A percentile compares a stretch with the other conserved stretches of the same genome.
These are phyloP conservation scores for Bromus sterilis DNA, from an alignment of 176 grass and related monocot genomes.

Conservation along the genomic window DNA sequence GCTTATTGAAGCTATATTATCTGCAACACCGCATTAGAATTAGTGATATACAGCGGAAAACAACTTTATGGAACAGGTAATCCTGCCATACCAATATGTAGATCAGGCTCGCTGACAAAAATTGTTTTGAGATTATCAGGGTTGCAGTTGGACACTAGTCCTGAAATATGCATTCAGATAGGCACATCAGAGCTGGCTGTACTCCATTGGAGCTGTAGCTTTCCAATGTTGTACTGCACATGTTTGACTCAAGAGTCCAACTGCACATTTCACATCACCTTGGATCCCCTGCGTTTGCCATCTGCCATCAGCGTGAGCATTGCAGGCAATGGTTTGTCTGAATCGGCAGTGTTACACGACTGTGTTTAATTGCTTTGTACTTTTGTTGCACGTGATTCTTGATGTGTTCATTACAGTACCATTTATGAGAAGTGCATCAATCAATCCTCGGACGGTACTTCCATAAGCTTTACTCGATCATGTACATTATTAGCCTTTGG, in stretches of 20 bases:
- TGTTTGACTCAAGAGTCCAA: no score
- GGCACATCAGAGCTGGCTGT: neutral
- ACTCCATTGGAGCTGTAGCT: neutral
- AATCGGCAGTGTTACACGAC: no score
- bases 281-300: neutral
- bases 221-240: neutral
- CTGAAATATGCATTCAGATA: neutral
- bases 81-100: neutral
- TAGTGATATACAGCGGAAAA: neutral
- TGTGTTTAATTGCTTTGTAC: no score
- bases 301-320: neutral
- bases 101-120: neutral
- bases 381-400: no score
- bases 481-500: no score
- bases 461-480: no score
- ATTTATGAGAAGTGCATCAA: no score
- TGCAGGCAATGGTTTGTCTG: neutral
- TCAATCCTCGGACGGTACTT: no score
- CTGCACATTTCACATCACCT: neutral
- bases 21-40: neutral
- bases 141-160: neutral
- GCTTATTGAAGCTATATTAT: neutral
- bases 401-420: no score
- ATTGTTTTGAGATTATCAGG: neutral
- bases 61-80: neutral